A percentile compares a stretch with the other conserved stretches of the same genome.
Evolutionary conservation across 768 basidiomycete species (phyloP).

Genomic region (Hortiboletus campestris): DNA sequence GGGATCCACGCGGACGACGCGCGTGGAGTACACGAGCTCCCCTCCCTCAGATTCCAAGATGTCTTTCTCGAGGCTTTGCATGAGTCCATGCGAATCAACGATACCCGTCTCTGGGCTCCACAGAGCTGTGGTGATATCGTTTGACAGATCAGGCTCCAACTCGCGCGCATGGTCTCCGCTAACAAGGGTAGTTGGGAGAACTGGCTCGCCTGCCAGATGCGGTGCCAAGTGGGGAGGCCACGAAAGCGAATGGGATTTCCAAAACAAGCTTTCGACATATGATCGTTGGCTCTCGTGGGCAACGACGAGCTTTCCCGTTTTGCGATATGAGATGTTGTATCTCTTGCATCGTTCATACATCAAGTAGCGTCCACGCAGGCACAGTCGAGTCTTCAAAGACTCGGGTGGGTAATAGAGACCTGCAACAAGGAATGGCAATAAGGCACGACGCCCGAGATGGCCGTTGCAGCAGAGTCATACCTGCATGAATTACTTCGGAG

Average conservation of each 20-base stretch:
- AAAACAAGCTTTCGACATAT: conserved; percentile 70
- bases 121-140: conserved; percentile 67
- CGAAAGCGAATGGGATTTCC: conserved; percentile 53
- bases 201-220: conserved; percentile 27
- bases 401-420: conserved; percentile 81
- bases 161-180: conserved; percentile 62
- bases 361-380: conserved; percentile 81
- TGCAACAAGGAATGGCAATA: conserved; percentile 25
- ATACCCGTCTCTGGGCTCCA: conserved; percentile 90
- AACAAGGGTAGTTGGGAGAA: conserved; percentile 67
- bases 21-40: conserved; percentile 73
- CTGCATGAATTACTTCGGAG: conserved; percentile 94
- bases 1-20: conserved; percentile 83
- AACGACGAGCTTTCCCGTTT: conserved; percentile 88
- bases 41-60: conserved; percentile 68
- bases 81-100: conserved; percentile 80
- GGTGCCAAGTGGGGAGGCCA: conserved; percentile 45
- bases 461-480: conserved; percentile 32
- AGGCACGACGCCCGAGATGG: neutral
- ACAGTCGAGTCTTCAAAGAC: conserved; percentile 84
- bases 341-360: conserved; percentile 73
- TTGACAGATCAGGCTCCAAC: conserved; percentile 82
- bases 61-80: conserved; percentile 81
- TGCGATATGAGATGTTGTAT: conserved; percentile 62
- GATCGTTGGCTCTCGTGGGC: conserved; percentile 62